Conservation (phyloP, 2,329 filamentous ascomycete genomes). For the Cordyceps farinosa region DNA sequence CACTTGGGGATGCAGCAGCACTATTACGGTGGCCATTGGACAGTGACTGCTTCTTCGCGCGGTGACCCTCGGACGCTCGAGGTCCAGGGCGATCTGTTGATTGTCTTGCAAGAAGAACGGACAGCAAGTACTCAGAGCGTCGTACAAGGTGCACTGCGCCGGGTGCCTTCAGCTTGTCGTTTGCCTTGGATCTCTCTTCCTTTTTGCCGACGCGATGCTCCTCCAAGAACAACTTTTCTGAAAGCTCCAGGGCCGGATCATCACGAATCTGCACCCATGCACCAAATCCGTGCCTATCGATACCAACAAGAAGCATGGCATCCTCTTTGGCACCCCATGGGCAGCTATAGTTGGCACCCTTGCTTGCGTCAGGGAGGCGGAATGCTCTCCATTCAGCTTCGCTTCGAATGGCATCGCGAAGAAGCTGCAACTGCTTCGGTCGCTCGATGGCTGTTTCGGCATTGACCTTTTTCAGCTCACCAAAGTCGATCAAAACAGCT, state of each 20-base stretch:
- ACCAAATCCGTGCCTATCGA: constrained; percentile 89
- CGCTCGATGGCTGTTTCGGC: constrained; percentile 92
- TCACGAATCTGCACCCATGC: constrained; percentile 94
- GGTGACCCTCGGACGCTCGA: constrained; percentile 83
- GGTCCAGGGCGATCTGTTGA: constrained; percentile 72
- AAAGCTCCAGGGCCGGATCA: constrained; percentile 78
- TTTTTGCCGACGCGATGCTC: constrained; percentile 99
- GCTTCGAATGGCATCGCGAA: constrained; percentile 69
- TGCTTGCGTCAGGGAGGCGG: constrained; percentile 85
- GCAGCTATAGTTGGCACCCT: constrained; percentile 86
- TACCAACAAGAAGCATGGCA: constrained; percentile 93
- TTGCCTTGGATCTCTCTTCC: constrained; percentile 77
- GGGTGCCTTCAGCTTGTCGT: constrained; percentile 81
- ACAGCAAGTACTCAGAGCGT: constrained; percentile 89
- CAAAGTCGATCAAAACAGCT: constrained; percentile 91
- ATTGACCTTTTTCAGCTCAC: constrained; percentile 90
- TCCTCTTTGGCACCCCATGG: constrained; percentile 92
- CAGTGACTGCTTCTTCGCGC: constrained; percentile 72
- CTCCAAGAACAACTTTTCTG: constrained; percentile 91
- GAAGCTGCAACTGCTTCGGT: constrained; percentile 79
- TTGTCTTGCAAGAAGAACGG: constrained; percentile 85
- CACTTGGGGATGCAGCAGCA: constrained; percentile 68
- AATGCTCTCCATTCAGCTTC: constrained; percentile 72
- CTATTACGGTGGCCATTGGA: constrained; percentile 60
- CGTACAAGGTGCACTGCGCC: constrained; percentile 97